Percentiles rank a stretch among this genome's conserved stretches.
These are phyloP conservation scores for Gelatoporia subvermispora DNA, from an alignment of 768 basidiomycete genomes.

Conservation along the genomic window DNA sequence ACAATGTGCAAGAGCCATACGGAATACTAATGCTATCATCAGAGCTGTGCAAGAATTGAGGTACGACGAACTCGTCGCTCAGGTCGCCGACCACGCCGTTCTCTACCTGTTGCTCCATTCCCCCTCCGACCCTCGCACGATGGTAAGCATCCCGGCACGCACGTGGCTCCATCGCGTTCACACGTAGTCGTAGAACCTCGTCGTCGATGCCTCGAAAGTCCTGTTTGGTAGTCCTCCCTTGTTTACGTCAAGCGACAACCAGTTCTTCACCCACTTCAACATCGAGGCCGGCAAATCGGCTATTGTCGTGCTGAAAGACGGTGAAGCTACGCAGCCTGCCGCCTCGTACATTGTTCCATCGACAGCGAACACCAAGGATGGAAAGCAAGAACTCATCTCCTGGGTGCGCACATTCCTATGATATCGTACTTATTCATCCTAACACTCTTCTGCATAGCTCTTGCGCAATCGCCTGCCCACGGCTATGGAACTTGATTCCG, in stretches of 20 bases:
- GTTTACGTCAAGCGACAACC: conserved; percentile 32
- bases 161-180: background rate
- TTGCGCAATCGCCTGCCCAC: conserved; percentile 64
- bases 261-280: conserved; percentile 30
- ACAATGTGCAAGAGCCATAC: background rate
- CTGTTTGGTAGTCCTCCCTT: conserved; percentile 46
- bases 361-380: background rate
- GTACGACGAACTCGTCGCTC: conserved; percentile 38
- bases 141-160: conserved; percentile 23
- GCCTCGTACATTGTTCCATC: conserved; percentile 29
- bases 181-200: conserved; percentile 35
- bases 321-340: conserved; percentile 41
- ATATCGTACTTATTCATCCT: background rate
- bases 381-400: conserved; percentile 7
- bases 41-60: conserved; percentile 37
- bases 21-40: background rate
- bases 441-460: conserved; percentile 9
- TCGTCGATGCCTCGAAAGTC: conserved; percentile 52
- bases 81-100: conserved; percentile 43
- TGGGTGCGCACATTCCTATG: conserved; percentile 14
- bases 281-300: conserved; percentile 27
- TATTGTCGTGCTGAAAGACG: conserved; percentile 65
- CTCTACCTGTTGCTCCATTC: conserved; percentile 57
- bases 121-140: conserved; percentile 22
- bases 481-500: conserved; percentile 66